Evolutionary conservation across 306 rosid species (phyloP).

Genomic region (Quercus glauca): DNA sequence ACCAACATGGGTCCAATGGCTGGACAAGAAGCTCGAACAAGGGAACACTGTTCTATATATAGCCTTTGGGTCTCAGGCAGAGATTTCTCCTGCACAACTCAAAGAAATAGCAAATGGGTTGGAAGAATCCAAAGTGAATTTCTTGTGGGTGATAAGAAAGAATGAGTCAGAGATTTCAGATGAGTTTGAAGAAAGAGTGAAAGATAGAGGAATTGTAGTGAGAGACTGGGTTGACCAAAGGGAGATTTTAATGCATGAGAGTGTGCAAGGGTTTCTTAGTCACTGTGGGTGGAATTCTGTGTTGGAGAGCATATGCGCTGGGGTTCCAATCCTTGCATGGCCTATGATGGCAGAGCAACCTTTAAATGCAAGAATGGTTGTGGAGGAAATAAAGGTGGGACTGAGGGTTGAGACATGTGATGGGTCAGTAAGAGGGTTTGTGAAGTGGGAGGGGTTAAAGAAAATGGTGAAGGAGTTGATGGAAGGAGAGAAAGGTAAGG

Average conservation of each 20-base stretch:
- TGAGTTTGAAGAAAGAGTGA: slow-evolving; percentile 39
- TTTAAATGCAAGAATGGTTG: slow-evolving; percentile 46
- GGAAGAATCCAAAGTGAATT: slow-evolving; percentile 31
- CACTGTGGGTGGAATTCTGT: slow-evolving; percentile 65
- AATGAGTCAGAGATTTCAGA: background rate
- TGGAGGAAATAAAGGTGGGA: slow-evolving; percentile 46
- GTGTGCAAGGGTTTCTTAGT: slow-evolving; percentile 51
- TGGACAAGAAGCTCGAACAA: slow-evolving; percentile 18
- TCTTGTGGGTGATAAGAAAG: slow-evolving; percentile 44
- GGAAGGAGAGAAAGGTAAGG: slow-evolving; percentile 41
- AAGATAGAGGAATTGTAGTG: slow-evolving; percentile 37
- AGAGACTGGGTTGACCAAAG: slow-evolving; percentile 52
- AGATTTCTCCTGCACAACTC: slow-evolving; percentile 25
- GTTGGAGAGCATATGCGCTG: slow-evolving; percentile 43
- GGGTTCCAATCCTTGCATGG: slow-evolving; percentile 52
- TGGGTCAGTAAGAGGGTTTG: slow-evolving; percentile 29
- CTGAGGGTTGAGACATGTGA: slow-evolving; percentile 31
- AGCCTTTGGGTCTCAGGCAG: slow-evolving; percentile 53
- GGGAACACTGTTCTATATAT: slow-evolving; percentile 32
- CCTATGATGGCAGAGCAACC: slow-evolving; percentile 49
- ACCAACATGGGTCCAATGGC: slow-evolving; percentile 33
- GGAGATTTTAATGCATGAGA: slow-evolving; percentile 37
- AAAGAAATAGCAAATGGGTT: slow-evolving; percentile 44
- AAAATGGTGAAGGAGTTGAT: slow-evolving; percentile 38
- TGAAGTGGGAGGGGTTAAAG: slow-evolving; percentile 33